Percentiles rank a stretch among this genome's conserved stretches.
Conservation (phyloP, 2,329 filamentous ascomycete genomes). For the Aspergillus cejpii region DNA sequence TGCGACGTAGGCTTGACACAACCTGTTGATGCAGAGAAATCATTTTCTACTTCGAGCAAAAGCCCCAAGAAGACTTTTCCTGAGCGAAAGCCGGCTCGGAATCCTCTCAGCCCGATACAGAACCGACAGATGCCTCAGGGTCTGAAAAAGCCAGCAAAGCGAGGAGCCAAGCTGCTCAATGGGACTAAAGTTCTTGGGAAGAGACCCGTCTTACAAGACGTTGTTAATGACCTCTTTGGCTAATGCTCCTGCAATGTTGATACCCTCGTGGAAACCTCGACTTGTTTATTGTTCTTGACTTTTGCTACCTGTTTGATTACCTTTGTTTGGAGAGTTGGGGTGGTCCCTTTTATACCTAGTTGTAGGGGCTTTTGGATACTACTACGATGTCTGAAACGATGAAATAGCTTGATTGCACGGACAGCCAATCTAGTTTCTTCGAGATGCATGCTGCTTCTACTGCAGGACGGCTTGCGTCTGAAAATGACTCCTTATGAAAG, state of each 20-base stretch:
- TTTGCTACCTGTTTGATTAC: conserved; percentile 1
- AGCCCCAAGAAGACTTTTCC: conserved; percentile 19
- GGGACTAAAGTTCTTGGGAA: conserved; percentile 54
- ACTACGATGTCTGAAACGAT: too few relatives aligned
- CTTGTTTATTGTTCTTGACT: conserved; percentile 2
- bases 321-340: background rate
- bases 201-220: conserved; percentile 64
- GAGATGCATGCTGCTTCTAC: background rate
- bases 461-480: too few relatives aligned
- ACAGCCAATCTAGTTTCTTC: too few relatives aligned
- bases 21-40: conserved; percentile 19
- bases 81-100: conserved; percentile 19
- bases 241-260: conserved; percentile 19
- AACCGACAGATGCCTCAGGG: conserved; percentile 25
- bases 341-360: background rate
- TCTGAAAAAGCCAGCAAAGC: conserved; percentile 51
- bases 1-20: conserved; percentile 26
- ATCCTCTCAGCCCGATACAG: conserved; percentile 29
- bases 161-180: conserved; percentile 50
- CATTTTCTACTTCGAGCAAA: conserved; percentile 28
- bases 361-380: background rate
- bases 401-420: too few relatives aligned
- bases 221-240: conserved; percentile 60
- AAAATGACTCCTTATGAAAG: too few relatives aligned
- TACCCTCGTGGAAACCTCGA: background rate